Conservation (phyloP, 805 yeast species). For the Lipomyces mesembrius region DNA sequence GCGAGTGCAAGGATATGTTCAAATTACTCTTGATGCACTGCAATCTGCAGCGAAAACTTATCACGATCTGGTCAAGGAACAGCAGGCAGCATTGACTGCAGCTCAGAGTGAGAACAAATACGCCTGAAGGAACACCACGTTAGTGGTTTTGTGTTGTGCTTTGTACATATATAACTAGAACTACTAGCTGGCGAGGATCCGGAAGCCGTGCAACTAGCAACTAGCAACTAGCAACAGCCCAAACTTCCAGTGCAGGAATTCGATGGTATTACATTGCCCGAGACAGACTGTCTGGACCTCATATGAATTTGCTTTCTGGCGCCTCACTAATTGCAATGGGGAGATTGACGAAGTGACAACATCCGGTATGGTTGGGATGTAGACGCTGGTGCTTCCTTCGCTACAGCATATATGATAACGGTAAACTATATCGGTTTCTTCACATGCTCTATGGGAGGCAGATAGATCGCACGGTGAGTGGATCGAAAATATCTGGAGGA, state of each 20-base stretch:
- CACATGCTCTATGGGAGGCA: no score
- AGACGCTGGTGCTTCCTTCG: no score
- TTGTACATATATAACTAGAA: not conserved
- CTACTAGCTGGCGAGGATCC: not conserved
- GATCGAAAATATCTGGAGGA: no score
- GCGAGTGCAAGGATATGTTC: constrained; percentile 21
- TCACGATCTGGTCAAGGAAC: constrained; percentile 13
- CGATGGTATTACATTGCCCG: not conserved
- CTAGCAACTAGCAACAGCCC: not conserved
- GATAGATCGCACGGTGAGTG: no score
- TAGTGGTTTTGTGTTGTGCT: not conserved
- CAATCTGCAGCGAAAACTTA: constrained; percentile 16
- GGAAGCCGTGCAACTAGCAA: not conserved
- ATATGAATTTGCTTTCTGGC: no score
- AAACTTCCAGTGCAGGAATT: not conserved
- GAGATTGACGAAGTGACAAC: no score
- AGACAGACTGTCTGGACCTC: no score
- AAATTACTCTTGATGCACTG: constrained; percentile 23
- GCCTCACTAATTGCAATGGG: no score
- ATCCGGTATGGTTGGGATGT: no score
- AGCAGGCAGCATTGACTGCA: constrained; percentile 11
- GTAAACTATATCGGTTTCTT: no score
- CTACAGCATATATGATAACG: no score
- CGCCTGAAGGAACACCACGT: not conserved
- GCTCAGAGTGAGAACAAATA: not conserved